These are phyloP conservation scores for Phytopythium chamaehyphon DNA, from an alignment of 352 stramenopile genomes.

Conservation along the genomic window DNA sequence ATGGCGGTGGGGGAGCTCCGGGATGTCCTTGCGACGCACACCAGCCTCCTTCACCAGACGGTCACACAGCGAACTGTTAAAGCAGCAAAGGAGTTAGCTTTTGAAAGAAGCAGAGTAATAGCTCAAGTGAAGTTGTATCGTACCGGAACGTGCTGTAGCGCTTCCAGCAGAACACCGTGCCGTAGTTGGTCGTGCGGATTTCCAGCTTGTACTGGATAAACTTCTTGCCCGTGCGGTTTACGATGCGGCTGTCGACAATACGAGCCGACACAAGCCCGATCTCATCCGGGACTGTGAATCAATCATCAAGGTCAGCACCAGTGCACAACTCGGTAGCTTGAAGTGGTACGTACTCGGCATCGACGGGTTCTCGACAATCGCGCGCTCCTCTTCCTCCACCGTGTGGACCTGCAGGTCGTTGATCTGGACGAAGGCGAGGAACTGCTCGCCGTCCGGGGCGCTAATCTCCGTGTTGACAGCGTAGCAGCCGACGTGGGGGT, in stretches of 20 bases:
- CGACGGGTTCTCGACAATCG: slow-evolving; percentile 76
- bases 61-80: slow-evolving; percentile 65
- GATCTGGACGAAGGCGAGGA: slow-evolving; percentile 85
- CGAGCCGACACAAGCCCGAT: slow-evolving; percentile 75
- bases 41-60: slow-evolving; percentile 84
- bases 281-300: slow-evolving; percentile 65
- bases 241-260: slow-evolving; percentile 81
- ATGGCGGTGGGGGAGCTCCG: slow-evolving; percentile 78
- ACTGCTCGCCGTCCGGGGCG: slow-evolving; percentile 69
- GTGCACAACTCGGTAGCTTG: slow-evolving; percentile 1
- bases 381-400: slow-evolving; percentile 72
- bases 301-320: slow-evolving; percentile 13
- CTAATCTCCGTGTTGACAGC: slow-evolving; percentile 82
- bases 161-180: slow-evolving; percentile 87
- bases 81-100: background rate
- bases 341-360: slow-evolving; percentile 59
- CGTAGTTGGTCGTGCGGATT: slow-evolving; percentile 85
- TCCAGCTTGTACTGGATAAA: slow-evolving; percentile 90
- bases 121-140: slow-evolving; percentile 2
- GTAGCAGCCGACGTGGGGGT: slow-evolving; percentile 87
- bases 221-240: slow-evolving; percentile 82
- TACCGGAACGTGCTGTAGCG: slow-evolving; percentile 88
- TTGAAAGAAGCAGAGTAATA: slow-evolving; percentile 1
- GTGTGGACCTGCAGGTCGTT: slow-evolving; percentile 57
- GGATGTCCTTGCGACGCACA: slow-evolving; percentile 80